Evolutionary conservation across 2,329 filamentous ascomycete genomes (phyloP).

Genomic region (Cladosporium sp.): DNA sequence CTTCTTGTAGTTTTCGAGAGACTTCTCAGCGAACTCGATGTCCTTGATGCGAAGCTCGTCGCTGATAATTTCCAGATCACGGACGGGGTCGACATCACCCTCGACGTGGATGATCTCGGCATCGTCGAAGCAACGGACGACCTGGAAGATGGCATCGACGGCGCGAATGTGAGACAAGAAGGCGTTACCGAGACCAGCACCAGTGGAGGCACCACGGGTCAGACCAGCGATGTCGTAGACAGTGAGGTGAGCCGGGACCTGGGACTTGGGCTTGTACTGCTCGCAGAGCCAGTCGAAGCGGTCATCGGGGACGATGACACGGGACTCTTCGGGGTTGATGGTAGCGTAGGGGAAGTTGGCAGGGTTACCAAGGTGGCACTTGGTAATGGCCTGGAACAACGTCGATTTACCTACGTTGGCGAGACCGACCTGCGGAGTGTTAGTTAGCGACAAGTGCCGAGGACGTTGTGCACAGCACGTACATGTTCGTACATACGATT

Average conservation of each 20-base stretch:
- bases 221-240: constrained; percentile 98
- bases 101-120: constrained; percentile 99
- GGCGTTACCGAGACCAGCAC: constrained; percentile 94
- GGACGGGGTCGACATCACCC: constrained; percentile 92
- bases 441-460: constrained; percentile 45
- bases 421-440: constrained; percentile 76
- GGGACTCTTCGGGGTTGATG: constrained; percentile 97
- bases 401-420: constrained; percentile 99
- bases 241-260: constrained; percentile 95
- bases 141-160: constrained; percentile 45
- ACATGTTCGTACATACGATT: constrained; percentile 71
- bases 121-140: constrained; percentile 70
- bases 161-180: constrained; percentile 99
- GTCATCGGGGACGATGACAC: constrained; percentile 93
- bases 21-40: constrained; percentile 97
- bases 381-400: constrained; percentile 98
- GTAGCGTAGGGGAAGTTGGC: constrained; percentile 99
- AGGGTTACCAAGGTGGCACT: constrained; percentile 94
- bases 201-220: constrained; percentile 92
- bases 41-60: constrained; percentile 97
- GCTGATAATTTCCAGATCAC: constrained; percentile 94
- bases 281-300: constrained; percentile 94
- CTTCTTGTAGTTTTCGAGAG: constrained; percentile 87
- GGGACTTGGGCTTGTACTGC: constrained; percentile 97
- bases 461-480: constrained; percentile 36